Base-by-base conservation (phyloP, 768 basidiomycete genomes). In the Strobilomyces echinocephalus region DNA sequence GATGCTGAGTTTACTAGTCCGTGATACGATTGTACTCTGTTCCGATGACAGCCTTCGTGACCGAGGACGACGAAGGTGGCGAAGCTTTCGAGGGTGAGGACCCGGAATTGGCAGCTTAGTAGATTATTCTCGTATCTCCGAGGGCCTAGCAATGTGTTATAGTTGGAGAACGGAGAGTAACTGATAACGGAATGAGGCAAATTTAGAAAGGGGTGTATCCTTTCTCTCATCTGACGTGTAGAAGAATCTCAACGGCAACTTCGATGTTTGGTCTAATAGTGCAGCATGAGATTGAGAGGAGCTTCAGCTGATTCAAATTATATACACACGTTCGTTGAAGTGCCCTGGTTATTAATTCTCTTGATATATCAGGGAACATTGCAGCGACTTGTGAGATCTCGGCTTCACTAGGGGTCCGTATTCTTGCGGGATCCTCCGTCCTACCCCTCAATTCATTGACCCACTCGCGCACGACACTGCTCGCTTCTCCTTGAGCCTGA, bases 11-110 rank as follows among this genome's bases (percentile, higher is more conserved):
- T 49, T 9, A 61, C 46, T 64, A 98, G 95, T 88, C 95, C 48
- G 88, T 95, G 63, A 86, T 97, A 68, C 88, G 94, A 51, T 73
- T 99, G 34, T 99, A 97, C 73, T 78, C 89, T 46, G 92, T 98
- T n/a, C 95, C 95, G 4, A 70, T 82, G 63, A 82, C 84, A 49
- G 83, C 95, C 15, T 97, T 98, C 71, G 87, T 87, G 16, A 84
- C 78, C 8, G 86, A 87, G 56, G 92, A 91, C 38, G 90, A 90
- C 18, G 87, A 88, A 16, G 75, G 71, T 33, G 74, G 71, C 34
- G 74, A 66, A 38, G 65, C 46, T 16, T 70, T 74, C 45, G 76
- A 74, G 36, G 74, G 65, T 28, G 79, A 78, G 43, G 76, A 74
- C 46, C 64, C 59, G 18, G 78, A 78, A 34, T 60, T 63, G 26